Conservation (phyloP, 805 yeast species). For the Sporopachydermia quercuum region DNA sequence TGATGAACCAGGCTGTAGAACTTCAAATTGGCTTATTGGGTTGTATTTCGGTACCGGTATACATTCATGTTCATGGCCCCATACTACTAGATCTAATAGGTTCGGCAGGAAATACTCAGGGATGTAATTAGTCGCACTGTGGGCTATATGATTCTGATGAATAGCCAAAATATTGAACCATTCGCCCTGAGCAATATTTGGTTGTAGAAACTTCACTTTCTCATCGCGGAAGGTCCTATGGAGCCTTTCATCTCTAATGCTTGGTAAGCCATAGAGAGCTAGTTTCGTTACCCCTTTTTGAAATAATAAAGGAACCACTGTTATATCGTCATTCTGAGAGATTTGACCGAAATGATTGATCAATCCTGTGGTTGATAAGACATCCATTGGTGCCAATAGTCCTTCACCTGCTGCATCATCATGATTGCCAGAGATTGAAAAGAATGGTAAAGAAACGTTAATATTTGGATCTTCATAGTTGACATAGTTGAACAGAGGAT, state of each 20-base stretch:
- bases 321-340: constrained; percentile 56
- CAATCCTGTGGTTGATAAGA: constrained; percentile 66
- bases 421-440: constrained; percentile 91
- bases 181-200: constrained; percentile 36
- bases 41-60: constrained; percentile 46
- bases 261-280: constrained; percentile 81
- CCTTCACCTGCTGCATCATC: constrained; percentile 91
- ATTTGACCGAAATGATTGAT: constrained; percentile 85
- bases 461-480: constrained; percentile 86
- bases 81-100: constrained; percentile 68
- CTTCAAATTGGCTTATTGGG: constrained; percentile 49
- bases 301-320: constrained; percentile 60
- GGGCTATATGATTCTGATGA: constrained; percentile 83
- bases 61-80: constrained; percentile 99
- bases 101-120: constrained; percentile 78
- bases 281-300: constrained; percentile 72
- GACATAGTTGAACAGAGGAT: constrained; percentile 45
- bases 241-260: constrained; percentile 78
- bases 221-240: constrained; percentile 72
- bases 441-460: constrained; percentile 78
- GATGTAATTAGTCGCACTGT: constrained; percentile 64
- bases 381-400: constrained; percentile 70
- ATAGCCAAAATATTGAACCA: constrained; percentile 82
- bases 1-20: constrained; percentile 86
- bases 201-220: constrained; percentile 63